Percentiles rank a stretch among this genome's conserved stretches.
phyloP scores from a whole-genome alignment of 2,329 filamentous ascomycete genomes.

The Didymosphaeria variabile region DNA sequence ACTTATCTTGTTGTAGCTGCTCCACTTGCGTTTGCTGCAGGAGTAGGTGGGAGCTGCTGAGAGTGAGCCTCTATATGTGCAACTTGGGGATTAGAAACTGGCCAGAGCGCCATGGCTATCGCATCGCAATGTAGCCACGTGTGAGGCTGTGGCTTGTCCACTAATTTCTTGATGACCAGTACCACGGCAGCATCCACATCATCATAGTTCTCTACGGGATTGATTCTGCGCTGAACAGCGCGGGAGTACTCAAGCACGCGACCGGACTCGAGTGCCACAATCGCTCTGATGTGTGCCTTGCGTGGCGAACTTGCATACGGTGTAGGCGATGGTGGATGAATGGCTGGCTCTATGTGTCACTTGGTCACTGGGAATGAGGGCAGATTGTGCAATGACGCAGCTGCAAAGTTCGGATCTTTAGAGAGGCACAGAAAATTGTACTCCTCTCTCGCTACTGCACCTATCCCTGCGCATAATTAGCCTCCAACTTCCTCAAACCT shows the following conservation, averaged over 20 bases:
- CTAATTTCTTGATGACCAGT: constrained; percentile 18
- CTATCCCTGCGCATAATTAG: no score
- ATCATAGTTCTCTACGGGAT: constrained; percentile 14
- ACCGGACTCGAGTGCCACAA: constrained; percentile 20
- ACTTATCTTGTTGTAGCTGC: background rate
- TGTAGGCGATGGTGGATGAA: constrained; percentile 8
- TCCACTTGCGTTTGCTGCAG: constrained; percentile 18
- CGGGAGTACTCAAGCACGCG: constrained; percentile 20
- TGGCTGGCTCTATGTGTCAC: constrained; percentile 7
- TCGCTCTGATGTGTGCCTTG: constrained; percentile 24
- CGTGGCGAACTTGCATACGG: constrained; percentile 22
- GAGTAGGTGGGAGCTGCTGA: constrained; percentile 19
- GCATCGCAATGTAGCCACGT: constrained; percentile 27
- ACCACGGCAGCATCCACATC: constrained; percentile 17
- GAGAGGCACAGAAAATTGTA: no score
- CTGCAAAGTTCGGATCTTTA: no score
- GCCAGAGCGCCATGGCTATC: constrained; percentile 25
- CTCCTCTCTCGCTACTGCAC: no score
- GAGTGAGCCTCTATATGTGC: background rate
- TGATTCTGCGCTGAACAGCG: constrained; percentile 4
- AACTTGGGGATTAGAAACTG: background rate
- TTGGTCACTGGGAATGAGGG: no score
- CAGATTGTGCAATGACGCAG: no score
- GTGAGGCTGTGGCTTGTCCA: constrained; percentile 24
- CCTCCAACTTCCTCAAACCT: no score